A percentile compares a stretch with the other conserved stretches of the same genome.
Conservation (phyloP, 768 basidiomycete species). For the Zangia roseola region DNA sequence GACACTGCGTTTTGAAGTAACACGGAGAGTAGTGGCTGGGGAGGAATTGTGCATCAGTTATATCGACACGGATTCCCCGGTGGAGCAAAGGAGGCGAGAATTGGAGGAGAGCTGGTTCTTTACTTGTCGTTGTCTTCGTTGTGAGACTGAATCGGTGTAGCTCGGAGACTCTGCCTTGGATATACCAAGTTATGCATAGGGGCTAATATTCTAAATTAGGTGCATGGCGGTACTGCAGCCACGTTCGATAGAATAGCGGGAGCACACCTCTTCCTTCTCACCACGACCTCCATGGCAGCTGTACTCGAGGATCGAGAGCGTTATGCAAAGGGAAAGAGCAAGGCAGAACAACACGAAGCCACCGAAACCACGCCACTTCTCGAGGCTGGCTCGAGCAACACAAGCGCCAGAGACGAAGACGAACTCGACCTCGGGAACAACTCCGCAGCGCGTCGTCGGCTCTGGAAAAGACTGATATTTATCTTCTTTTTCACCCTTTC, state of each 20-base stretch:
- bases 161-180: too few species aligned
- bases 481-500: constrained; percentile 61
- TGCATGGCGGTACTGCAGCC: constrained; percentile 1
- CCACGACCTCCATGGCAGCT: constrained; percentile 21
- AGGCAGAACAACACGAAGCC: constrained; percentile 19
- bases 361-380: constrained; percentile 34
- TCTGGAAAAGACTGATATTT: constrained; percentile 35
- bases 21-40: constrained; percentile 40
- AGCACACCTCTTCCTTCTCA: constrained; percentile 1
- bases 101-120: constrained; percentile 58
- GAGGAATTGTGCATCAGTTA: constrained; percentile 64
- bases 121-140: constrained; percentile 48
- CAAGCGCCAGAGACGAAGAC: constrained; percentile 18
- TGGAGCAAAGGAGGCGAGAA: constrained; percentile 38
- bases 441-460: constrained; percentile 22
- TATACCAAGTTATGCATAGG: background rate
- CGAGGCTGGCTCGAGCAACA: constrained; percentile 21
- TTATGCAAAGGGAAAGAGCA: constrained; percentile 27
- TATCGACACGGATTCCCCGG: constrained; percentile 35
- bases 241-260: constrained; percentile 15
- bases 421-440: constrained; percentile 21
- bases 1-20: constrained; percentile 47
- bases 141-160: constrained; percentile 27
- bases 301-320: constrained; percentile 13
- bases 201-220: constrained; percentile 4